Evolutionary conservation across 176 grass and related monocot genomes (phyloP), one percentile per base, ranked within the genome.

Genomic region (Raddia guianensis): DNA sequence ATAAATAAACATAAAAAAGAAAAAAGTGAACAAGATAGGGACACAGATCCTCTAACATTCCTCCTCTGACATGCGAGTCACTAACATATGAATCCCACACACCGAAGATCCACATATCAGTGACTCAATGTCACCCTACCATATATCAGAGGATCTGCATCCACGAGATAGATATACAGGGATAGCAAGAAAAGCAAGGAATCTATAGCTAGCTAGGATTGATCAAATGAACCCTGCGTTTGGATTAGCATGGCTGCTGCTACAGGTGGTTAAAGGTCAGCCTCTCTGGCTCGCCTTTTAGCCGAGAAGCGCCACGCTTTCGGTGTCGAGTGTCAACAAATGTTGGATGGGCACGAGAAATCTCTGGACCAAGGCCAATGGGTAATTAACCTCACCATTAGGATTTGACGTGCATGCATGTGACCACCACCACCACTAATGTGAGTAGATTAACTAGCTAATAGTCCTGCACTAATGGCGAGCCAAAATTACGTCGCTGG

Each of bases 291-390:
- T 3, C 35, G 61, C 15, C 68, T 86, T 81, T 75, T 65, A 37
- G 52, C 69, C 37, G 37, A 51, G 72, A 72, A 60, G 3, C 16
- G 67, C 5, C 49, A 32, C 32, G 34, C 81, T 64, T 75, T 66
- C 37, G 37, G 37, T 40, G 37, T 40, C 37, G 4, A 40, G 72
- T 27, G 21, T 40, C 50, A 12, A 37, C 33, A 7, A 34, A 49
- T 5, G 59, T 57, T 65, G n/a, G 27, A 35, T 70, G 9, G 68
- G 20, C 82, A 89, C 82, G 82, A 42, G 82, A 80, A 80, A 82
- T 63, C 67, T 33, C 59, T 59, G 48, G 79, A 15, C 75, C 55
- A 72, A 3, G 57, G 76, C 9, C 63, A 84, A 16, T 9, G 7
- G 45, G 63, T 56, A 72, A 50, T 60, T 71, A 5, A 3, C 58